Conservation (phyloP, 495 filamentous ascomycete species). For the Talaromyces thailandensis region DNA sequence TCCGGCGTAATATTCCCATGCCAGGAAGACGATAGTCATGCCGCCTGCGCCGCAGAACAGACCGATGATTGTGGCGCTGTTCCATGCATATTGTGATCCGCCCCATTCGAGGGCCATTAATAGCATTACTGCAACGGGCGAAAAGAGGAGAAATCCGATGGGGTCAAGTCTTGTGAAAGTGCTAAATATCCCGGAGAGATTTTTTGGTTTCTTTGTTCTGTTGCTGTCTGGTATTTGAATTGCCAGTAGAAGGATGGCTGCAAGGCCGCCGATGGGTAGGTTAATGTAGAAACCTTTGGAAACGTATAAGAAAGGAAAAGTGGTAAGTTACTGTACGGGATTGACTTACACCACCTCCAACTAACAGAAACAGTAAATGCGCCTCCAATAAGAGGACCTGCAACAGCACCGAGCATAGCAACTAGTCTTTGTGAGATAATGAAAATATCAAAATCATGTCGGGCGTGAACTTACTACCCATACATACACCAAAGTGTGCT, state of each 20-base stretch:
- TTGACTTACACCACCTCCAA: constrained; percentile 37
- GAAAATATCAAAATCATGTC: neutral
- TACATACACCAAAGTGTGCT: no score
- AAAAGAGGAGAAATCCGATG: constrained; percentile 27
- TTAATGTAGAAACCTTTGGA: constrained; percentile 46
- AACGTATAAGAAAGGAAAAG: neutral
- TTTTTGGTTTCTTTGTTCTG: constrained; percentile 20
- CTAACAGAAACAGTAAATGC: constrained; percentile 38
- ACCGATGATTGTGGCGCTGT: constrained; percentile 26
- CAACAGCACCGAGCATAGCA: constrained; percentile 19
- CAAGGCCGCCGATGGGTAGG: constrained; percentile 42
- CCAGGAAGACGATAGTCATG: constrained; percentile 24
- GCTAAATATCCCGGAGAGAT: neutral
- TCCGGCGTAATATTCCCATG: constrained; percentile 32
- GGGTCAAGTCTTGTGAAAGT: constrained; percentile 23
- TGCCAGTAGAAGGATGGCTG: constrained; percentile 28
- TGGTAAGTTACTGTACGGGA: neutral
- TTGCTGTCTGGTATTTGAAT: constrained; percentile 28
- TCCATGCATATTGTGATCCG: constrained; percentile 29
- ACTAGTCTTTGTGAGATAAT: constrained; percentile 6
- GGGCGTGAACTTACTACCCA: no score
- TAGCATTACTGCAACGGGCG: constrained; percentile 26
- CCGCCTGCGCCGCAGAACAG: constrained; percentile 36
- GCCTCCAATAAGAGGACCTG: constrained; percentile 46
- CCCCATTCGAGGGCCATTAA: constrained; percentile 35